Evolutionary conservation across 2,329 filamentous ascomycete species (phyloP).

Genomic region (Fusarium multiceps): DNA sequence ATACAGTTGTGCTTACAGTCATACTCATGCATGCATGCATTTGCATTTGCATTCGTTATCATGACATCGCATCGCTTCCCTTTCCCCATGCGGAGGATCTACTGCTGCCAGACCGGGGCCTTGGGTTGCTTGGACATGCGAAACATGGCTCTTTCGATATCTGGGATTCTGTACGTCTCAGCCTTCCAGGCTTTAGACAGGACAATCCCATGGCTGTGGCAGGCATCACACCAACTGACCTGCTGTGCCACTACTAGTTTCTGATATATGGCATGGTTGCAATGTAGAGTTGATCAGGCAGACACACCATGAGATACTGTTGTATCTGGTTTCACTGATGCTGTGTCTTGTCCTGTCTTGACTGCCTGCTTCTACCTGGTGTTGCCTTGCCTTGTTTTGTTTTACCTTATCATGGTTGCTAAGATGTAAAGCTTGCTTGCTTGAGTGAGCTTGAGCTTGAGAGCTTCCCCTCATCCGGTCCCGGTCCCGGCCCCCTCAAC

Average conservation of each 20-base stretch:
- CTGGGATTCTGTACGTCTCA: conserved; percentile 28
- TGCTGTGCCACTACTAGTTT: conserved; percentile 31
- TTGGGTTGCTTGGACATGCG: conserved; percentile 9
- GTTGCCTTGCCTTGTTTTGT: conserved; percentile 13
- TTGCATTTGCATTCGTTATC: conserved; percentile 9
- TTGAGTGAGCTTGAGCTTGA: neutral
- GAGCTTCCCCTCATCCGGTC: conserved; percentile 17
- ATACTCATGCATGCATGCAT: conserved; percentile 24
- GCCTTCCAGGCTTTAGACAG: conserved; percentile 23
- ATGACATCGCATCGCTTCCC: conserved; percentile 19
- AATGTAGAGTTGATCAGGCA: neutral
- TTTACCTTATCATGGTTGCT: conserved; percentile 28
- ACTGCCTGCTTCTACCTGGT: conserved; percentile 6
- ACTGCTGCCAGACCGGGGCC: conserved; percentile 17
- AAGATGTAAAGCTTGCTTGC: neutral
- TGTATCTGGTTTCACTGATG: conserved; percentile 14
- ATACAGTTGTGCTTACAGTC: conserved; percentile 20
- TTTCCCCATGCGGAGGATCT: conserved; percentile 35
- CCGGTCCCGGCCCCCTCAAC: neutral
- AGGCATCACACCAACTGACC: conserved; percentile 28
- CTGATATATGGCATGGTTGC: neutral
- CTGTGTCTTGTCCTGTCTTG: conserved; percentile 9
- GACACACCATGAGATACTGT: neutral
- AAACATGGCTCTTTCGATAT: conserved; percentile 25
- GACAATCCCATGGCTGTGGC: conserved; percentile 25